Base-by-base conservation (phyloP, 1,284 basidiomycete species). In the Agroathelia rolfsii region DNA sequence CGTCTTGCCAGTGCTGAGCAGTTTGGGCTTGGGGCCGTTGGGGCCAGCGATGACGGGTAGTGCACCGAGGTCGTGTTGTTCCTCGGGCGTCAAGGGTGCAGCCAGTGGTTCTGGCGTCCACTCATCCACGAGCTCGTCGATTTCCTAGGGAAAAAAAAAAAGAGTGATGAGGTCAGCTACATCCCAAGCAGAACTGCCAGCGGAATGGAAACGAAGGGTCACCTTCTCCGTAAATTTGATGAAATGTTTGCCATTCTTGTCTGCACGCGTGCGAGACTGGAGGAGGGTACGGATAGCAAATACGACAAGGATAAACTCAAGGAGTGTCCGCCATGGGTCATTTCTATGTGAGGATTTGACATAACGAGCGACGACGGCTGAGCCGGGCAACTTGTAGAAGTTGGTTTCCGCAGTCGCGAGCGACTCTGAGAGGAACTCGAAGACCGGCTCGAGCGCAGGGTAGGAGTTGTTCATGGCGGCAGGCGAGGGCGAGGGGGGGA, bases 51-150 rank as follows among this genome's bases (percentile, higher is more conserved):
- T 74, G 44, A 89, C 56, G 4, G 92, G 89, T 0, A 93, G 69
- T 1, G 76, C 69, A 14, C 65, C 69, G 14, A 94, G 67, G 38
- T 92, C 81, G 21, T 69, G 61, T 36, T 74, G 64, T 48, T 92
- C 86, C 35, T 60, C 59, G 1, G 65, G 56, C 9, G 63, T 62
- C 28, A 84, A 65, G 12, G 75, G 73, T 21, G 69, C 68, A 5
- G 73, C 79, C 3, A 99, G 70, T 9, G 88, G 80, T 43, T 93
- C 87, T 0, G 95, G 95, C 7, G 67, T 67, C 87, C 93, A 99
- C 53, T 98, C 95, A 37, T 87, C 80, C 2, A 99, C 88, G 23
- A 98, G 73, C 48, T 98, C 94, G 52, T 96, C 82, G 38, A 97
- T 81, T 77, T 98, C 95, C 88, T 95, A 47, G n/a, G 22, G 32